Evolutionary conservation across 139 green algal species (phyloP), one percentile per base, ranked within the genome.

Genomic region (Desmodesmus armatus): DNA sequence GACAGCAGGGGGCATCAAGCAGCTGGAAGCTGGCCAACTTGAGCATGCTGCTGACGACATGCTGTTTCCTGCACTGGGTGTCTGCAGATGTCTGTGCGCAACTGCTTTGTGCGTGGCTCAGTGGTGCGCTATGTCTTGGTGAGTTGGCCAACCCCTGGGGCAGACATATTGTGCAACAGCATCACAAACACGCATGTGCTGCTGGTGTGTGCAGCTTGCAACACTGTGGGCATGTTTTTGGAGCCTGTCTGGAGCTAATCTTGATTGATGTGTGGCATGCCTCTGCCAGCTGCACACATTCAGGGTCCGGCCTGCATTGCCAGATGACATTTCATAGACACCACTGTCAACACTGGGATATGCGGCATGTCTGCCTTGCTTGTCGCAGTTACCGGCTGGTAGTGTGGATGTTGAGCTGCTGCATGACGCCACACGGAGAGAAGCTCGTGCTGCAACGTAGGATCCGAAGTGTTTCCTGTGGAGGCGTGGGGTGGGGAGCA

Each of bases 21-120:
- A 27, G 6, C 4, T 15, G 7, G 51, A 7, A 29, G 51, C 7
- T 62, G 25, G 7, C 27, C 7, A 62, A 62, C 3, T 62, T n/a
- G n/a, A n/a, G n/a, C n/a, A n/a, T n/a, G n/a, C n/a, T n/a, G 51
- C 5, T 15, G 4, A 21, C 51, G 5, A 15, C 47, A 15, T 58
- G 47, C 17, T 13, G 17, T 23, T 15, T 15, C 13, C 47, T 58
- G 47, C 17, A 15, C 47, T 58, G 17, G 13, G 47, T 58, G 47
- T 58, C 13, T 80, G 87, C 93, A 96, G 92, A 92, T 96, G 78
- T 98, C 97, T 0, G 97, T 99, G 15, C 91, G 94, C 29, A 98
- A 98, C 87, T 99, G 97, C 92, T 99, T 99, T 89, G 96, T 99
- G 65, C 92, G 98, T 3, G 98, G 98, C 0, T 99, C 96, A 2